Base-by-base conservation (phyloP, 2,329 filamentous ascomycete genomes). In the Colletotrichum sojae region DNA sequence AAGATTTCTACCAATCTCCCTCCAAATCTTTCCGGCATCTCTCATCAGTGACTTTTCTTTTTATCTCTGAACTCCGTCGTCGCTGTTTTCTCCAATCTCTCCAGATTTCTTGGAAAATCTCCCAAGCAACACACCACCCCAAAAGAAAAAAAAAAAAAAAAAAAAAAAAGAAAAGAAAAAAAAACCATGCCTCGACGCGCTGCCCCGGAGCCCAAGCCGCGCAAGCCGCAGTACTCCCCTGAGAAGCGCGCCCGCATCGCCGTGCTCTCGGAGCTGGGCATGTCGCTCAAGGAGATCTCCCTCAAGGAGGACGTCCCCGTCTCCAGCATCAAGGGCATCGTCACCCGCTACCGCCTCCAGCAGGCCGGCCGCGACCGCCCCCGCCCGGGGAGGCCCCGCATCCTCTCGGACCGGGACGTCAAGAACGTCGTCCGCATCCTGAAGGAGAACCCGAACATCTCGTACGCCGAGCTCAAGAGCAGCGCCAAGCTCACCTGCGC, bases 201-300 rank as follows among this genome's bases (percentile, higher is more conserved):
- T 45, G 67, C 67, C 51, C 56, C 55, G 62, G 67, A 69, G 8
- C 67, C 67, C 22, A 69, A 69, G 56, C 62, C 67, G 43, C 67
- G 67, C 56, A 69, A 69, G 62, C 67, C 67, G 55, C 67, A 69
- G 63, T 69, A 69, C 67, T 69, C 67, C 15, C 67, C 67, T 8
- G 67, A 69, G 62, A 69, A 69, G 45, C 67, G 67, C 63, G 67
- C 67, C 22, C 67, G 67, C 62, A 69, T 69, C 67, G 67, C 67
- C 18, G 67, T 69, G 0, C 67, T 69, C 49, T 69, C 67, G 4
- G 67, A 69, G 56, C 67, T 69, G 31, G 67, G 67, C 67, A 69
- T 69, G 67, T 67, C 67, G 48, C 67, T 69, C 43, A 69, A 69
- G 43, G 67, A 69, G 8, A 69, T 69, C 63, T 69, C 67, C 16